Evolutionary conservation across 2,329 filamentous ascomycete genomes (phyloP).

Genomic region (Fusarium pseudonygamai): DNA sequence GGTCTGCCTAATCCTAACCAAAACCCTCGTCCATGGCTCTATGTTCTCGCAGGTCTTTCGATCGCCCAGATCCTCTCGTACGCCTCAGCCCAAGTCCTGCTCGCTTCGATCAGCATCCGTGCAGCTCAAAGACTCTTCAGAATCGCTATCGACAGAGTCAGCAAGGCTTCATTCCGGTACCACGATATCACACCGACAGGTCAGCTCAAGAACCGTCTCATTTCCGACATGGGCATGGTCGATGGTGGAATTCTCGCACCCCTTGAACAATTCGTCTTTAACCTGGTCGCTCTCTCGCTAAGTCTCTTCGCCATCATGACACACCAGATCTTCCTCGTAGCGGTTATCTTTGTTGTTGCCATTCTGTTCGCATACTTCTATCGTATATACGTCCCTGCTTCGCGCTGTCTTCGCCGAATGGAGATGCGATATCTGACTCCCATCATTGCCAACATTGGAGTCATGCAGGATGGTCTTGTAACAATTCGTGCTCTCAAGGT

Average conservation of each 20-base stretch:
- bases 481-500: slow-evolving; percentile 87
- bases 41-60: slow-evolving; percentile 74
- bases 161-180: slow-evolving; percentile 85
- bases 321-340: slow-evolving; percentile 79
- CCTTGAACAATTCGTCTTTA: slow-evolving; percentile 76
- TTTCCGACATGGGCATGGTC: slow-evolving; percentile 87
- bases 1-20: slow-evolving; percentile 68
- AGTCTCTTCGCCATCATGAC: slow-evolving; percentile 81
- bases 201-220: slow-evolving; percentile 90
- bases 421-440: slow-evolving; percentile 92
- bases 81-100: slow-evolving; percentile 70
- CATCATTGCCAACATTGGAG: slow-evolving; percentile 91
- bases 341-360: slow-evolving; percentile 75
- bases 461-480: slow-evolving; percentile 83
- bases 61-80: slow-evolving; percentile 67
- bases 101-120: slow-evolving; percentile 81
- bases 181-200: slow-evolving; percentile 92
- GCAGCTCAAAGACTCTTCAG: slow-evolving; percentile 81
- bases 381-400: slow-evolving; percentile 79
- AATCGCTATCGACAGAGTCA: slow-evolving; percentile 76
- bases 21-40: slow-evolving; percentile 78
- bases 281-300: slow-evolving; percentile 75
- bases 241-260: slow-evolving; percentile 85
- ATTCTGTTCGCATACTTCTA: slow-evolving; percentile 78
- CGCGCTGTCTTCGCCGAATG: slow-evolving; percentile 82